Base-by-base conservation (phyloP, 2,329 filamentous ascomycete species). In the Fusarium fujikuroi region DNA sequence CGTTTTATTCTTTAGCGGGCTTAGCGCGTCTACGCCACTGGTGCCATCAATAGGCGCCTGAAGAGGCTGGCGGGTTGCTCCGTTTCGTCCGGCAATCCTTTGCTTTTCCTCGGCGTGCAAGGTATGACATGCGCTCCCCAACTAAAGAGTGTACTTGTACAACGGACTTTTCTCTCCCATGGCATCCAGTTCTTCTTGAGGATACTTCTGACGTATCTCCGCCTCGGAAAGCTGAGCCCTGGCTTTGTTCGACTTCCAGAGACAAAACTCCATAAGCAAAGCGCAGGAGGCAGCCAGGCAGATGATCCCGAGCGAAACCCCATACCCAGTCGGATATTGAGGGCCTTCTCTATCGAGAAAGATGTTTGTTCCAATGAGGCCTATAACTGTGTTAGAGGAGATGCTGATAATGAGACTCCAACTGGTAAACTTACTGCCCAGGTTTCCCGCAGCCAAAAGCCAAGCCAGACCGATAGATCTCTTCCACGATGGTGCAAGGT, bases 311-410 rank as follows among this genome's bases (percentile, higher is more conserved):
- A 84, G 74, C 11, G 80, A 77, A 4, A 80, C 76, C 1, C 81
- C 80, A 53, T 83, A 84, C 3, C 83, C 83, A 1, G 82, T 80
- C 2, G 74, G 77, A 68, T 84, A 84, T 19, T 53, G 67, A 3
- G 83, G 83, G 3, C 73, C 79, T 56, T 83, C 75, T n/a, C 65
- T 75, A 12, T 76, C 74, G 11, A 83, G 68, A 63, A 83, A 85
- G 59, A 85, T 81, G 66, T 84, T 83, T 21, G 76, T 79, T 46
- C 81, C 81, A n/a, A 84, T 73, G 32, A 81, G 57, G 34, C 68
- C 70, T 73, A 19, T 15, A 7, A 0, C 7, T 10, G 6, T 49
- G 52, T 59, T 21, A 63, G 18, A 18, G 3, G 1, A 0, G 18
- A 32, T 7, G 15, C 21, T 49, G 11, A 10, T 3, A 10, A 32